Base-by-base conservation (phyloP, 345 rosid species). In the Passiflora organensis region DNA sequence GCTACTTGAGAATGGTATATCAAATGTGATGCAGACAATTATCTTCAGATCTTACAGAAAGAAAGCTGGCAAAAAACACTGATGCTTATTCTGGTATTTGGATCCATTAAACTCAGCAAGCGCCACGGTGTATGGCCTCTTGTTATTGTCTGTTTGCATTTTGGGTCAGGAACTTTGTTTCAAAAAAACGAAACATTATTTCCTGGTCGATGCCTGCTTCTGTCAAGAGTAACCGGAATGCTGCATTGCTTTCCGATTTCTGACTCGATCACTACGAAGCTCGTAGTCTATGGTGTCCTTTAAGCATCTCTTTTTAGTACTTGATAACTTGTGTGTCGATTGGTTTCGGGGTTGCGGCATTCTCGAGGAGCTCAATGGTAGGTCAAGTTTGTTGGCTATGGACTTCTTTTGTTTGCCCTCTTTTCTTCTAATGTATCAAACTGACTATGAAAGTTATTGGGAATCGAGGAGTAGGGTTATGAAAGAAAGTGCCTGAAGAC, bases 1-100 rank as follows among this genome's bases (percentile, higher is more conserved):
- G 66, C 71, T 57, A 70, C 80, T 24, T 68, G 72, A 70, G 62
- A 67, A 62, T 48, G 23, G 34, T 36, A 24, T 6, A 18, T 10
- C 16, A 13, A 13, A 5, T 1, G 18, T n/a, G 14, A 10, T 0
- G 5, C 15, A 32, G 23, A 20, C n/a, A 20, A n/a, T 44, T 22
- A 43, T 45, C 20, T n/a, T 15, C n/a, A 36, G 15, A 46, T 3
- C 9, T 4, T 1, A 24, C 18, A 46, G n/a, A 61, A 42, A 36
- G 62, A 16, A 32, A 50, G 50, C 19, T 5, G 52, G 17, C 59
- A 8, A 10, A 15, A 42, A 36, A 32, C 50, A 10, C 24, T 47
- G 52, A 45, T 54, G 53, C 25, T 44, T 39, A 43, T 34, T 43
- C 49, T 53, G 20, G 36, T 64, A 45, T 48, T 21, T 32, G 43